A percentile compares a stretch with the other conserved stretches of the same genome.
Evolutionary conservation across 2,329 filamentous ascomycete species (phyloP).

Genomic region (Pestalotiopsis sp.): DNA sequence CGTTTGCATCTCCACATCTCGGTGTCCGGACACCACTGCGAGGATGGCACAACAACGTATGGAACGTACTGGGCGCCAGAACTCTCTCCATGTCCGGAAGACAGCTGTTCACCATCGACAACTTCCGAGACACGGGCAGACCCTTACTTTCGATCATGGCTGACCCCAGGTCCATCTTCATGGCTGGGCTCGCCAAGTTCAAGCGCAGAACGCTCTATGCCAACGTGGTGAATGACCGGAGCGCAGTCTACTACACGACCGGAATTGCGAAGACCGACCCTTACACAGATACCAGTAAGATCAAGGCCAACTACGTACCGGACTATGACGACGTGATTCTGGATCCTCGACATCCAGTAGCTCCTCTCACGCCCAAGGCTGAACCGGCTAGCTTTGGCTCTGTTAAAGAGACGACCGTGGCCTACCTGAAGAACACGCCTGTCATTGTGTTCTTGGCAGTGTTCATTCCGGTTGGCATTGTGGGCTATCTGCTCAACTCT

Average conservation of each 20-base stretch:
- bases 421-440: constrained; percentile 55
- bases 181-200: constrained; percentile 75
- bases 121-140: constrained; percentile 78
- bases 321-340: constrained; percentile 77
- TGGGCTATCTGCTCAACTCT: constrained; percentile 74
- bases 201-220: constrained; percentile 76
- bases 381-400: constrained; percentile 30
- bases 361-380: constrained; percentile 38
- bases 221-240: constrained; percentile 85
- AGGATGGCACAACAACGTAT: constrained; percentile 67
- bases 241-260: constrained; percentile 81
- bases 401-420: constrained; percentile 29
- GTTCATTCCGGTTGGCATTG: constrained; percentile 72
- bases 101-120: constrained; percentile 85
- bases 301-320: constrained; percentile 72
- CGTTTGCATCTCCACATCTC: constrained; percentile 83
- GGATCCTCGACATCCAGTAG: constrained; percentile 63
- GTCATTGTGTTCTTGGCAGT: constrained; percentile 64
- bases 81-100: constrained; percentile 80
- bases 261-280: constrained; percentile 77
- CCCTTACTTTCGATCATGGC: constrained; percentile 80
- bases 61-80: constrained; percentile 81
- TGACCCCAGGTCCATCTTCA: constrained; percentile 83
- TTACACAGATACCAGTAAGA: constrained; percentile 64
- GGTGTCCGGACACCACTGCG: constrained; percentile 71